These are phyloP conservation scores for Beauveria scarabaeidicola DNA, from an alignment of 2,329 filamentous ascomycete genomes.

Conservation along the genomic window DNA sequence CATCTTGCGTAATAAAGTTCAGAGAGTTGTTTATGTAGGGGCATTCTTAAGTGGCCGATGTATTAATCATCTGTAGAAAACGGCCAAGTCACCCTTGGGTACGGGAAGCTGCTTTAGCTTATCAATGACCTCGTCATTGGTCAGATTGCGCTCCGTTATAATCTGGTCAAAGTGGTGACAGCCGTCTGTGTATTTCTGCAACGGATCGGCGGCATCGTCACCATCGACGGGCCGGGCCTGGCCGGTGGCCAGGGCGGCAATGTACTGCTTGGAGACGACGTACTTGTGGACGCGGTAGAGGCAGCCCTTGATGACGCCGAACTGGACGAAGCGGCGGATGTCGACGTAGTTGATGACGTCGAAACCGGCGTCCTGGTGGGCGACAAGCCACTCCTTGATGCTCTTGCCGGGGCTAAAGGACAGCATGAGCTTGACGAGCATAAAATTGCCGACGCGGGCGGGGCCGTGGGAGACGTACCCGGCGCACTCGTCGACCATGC, in stretches of 20 bases:
- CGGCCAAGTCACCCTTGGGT: slow-evolving; percentile 43
- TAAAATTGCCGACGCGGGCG: slow-evolving; percentile 45
- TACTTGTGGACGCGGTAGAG: slow-evolving; percentile 91
- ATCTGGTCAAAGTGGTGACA: slow-evolving; percentile 75
- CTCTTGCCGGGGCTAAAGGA: slow-evolving; percentile 74
- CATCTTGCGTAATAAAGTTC: background rate
- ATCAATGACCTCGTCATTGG: slow-evolving; percentile 61
- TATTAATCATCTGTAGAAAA: slow-evolving; percentile 41
- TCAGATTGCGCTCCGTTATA: slow-evolving; percentile 64
- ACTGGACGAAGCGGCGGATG: slow-evolving; percentile 84
- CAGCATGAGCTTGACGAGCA: slow-evolving; percentile 76
- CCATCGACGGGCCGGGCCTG: slow-evolving; percentile 32
- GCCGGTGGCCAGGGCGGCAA: slow-evolving; percentile 47
- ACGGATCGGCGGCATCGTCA: slow-evolving; percentile 32
- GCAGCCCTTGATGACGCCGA: slow-evolving; percentile 91
- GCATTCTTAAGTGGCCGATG: too few species aligned
- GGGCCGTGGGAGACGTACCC: slow-evolving; percentile 60
- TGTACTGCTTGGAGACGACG: slow-evolving; percentile 59
- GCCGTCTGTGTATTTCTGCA: slow-evolving; percentile 66
- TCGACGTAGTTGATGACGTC: slow-evolving; percentile 70
- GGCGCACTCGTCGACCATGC: slow-evolving; percentile 77
- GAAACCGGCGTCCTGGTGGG: slow-evolving; percentile 58
- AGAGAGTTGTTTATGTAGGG: background rate
- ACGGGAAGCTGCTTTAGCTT: slow-evolving; percentile 52
- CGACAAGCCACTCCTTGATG: slow-evolving; percentile 79